These are phyloP conservation scores for Tuber microsphaerosporum DNA, from an alignment of 495 filamentous ascomycete genomes.

Conservation along the genomic window DNA sequence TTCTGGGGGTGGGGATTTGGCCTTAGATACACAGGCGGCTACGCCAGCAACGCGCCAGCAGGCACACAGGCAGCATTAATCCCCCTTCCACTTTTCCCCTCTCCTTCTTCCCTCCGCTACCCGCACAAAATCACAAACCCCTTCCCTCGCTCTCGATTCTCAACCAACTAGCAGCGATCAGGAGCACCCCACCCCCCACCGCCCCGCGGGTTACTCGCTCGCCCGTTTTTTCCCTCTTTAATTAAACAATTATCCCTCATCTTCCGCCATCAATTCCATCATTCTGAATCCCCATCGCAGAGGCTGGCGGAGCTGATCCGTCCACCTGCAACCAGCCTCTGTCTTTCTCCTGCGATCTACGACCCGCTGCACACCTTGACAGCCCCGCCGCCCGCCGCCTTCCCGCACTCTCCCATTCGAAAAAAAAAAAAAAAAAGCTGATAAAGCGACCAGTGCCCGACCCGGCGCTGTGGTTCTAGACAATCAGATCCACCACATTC, in stretches of 20 bases:
- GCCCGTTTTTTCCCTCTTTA: not conserved
- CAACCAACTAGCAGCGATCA: constrained; percentile 3
- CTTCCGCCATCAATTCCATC: constrained; percentile 28
- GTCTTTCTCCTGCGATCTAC: constrained; percentile 38
- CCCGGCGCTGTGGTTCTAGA: constrained; percentile 33
- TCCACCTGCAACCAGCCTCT: constrained; percentile 34
- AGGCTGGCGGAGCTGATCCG: constrained; percentile 34
- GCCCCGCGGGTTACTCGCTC: constrained; percentile 5
- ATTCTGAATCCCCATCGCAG: constrained; percentile 26
- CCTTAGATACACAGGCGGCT: constrained; percentile 19
- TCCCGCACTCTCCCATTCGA: constrained; percentile 26
- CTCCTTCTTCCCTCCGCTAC: constrained; percentile 17
- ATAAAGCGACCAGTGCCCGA: constrained; percentile 27
- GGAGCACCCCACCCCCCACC: constrained; percentile 3
- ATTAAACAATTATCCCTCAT: constrained; percentile 10
- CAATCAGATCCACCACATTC: constrained; percentile 11
- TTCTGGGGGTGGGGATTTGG: not conserved
- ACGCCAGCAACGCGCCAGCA: constrained; percentile 13
- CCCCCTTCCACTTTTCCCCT: constrained; percentile 19
- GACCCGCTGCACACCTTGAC: constrained; percentile 37
- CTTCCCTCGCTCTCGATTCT: constrained; percentile 11
- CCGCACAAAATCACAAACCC: constrained; percentile 18
- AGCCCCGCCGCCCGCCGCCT: constrained; percentile 26
- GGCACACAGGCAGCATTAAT: constrained; percentile 18
- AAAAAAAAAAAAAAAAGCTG: constrained; percentile 15